A percentile compares a stretch with the other conserved stretches of the same genome.
Evolutionary conservation across 805 yeast genomes (phyloP).

Genomic region (Yarrowia sp.): DNA sequence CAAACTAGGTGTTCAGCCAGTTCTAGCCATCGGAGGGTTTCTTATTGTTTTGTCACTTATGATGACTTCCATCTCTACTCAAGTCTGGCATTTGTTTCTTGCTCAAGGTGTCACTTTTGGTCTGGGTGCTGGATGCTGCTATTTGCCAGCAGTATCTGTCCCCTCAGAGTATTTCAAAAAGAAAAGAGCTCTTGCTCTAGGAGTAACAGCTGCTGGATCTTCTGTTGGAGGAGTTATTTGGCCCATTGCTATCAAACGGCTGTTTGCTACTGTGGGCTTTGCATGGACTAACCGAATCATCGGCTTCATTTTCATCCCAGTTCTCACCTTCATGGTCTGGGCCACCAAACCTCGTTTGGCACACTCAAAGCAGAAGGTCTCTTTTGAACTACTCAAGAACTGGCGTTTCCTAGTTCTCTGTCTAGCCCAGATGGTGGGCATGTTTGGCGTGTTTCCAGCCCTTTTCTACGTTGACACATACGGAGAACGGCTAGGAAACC

Average conservation of each 20-base stretch:
- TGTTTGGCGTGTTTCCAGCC: slow-evolving; percentile 47
- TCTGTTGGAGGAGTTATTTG: slow-evolving; percentile 58
- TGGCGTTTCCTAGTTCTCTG: slow-evolving; percentile 42
- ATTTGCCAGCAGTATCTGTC: slow-evolving; percentile 55
- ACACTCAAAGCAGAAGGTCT: slow-evolving; percentile 3
- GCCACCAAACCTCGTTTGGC: slow-evolving; percentile 37
- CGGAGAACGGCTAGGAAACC: slow-evolving; percentile 44
- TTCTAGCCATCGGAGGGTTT: slow-evolving; percentile 54
- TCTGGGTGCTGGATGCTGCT: slow-evolving; percentile 56
- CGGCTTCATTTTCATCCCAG: slow-evolving; percentile 53
- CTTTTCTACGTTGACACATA: slow-evolving; percentile 48
- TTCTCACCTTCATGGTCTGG: slow-evolving; percentile 31
- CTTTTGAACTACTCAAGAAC: slow-evolving; percentile 45
- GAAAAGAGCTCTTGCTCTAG: slow-evolving; percentile 57
- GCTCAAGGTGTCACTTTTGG: slow-evolving; percentile 62
- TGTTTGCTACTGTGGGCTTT: slow-evolving; percentile 57
- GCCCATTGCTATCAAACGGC: slow-evolving; percentile 45
- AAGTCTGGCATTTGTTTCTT: slow-evolving; percentile 59
- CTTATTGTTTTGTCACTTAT: slow-evolving; percentile 56
- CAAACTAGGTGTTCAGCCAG: slow-evolving; percentile 54
- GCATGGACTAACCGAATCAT: slow-evolving; percentile 61
- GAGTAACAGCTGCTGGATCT: slow-evolving; percentile 58
- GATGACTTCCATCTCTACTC: slow-evolving; percentile 56
- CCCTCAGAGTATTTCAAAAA: slow-evolving; percentile 60
- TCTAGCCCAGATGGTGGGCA: slow-evolving; percentile 41